A percentile compares a stretch with the other conserved stretches of the same genome.
phyloP scores from a whole-genome alignment of 257 asterid species.

The Ocimum tenuiflorum region DNA sequence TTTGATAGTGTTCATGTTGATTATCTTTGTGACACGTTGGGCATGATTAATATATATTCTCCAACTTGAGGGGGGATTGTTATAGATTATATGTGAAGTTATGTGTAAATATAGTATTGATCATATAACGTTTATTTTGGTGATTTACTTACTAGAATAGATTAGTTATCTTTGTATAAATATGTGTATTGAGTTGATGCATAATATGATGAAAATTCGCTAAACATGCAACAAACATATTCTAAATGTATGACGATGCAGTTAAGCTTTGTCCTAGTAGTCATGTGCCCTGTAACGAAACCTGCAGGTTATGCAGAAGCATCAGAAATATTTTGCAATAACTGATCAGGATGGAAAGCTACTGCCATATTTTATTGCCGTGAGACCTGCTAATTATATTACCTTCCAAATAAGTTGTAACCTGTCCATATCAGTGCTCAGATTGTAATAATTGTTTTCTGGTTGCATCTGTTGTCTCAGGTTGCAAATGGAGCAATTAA shows the following conservation, averaged over 20 bases:
- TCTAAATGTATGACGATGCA: not conserved
- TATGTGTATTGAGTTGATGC: too few species aligned
- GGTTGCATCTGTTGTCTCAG: constrained; percentile 33
- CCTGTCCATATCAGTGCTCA: not conserved
- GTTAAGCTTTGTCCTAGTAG: not conserved
- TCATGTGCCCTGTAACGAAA: constrained; percentile 19
- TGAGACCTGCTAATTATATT: constrained; percentile 36
- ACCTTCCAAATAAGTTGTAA: not conserved
- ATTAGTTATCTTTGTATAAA: too few species aligned
- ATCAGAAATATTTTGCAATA: constrained; percentile 87
- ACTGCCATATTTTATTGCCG: constrained; percentile 81
- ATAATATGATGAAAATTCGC: too few species aligned
- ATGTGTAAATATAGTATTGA: too few species aligned
- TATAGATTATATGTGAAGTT: too few species aligned
- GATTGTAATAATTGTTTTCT: constrained; percentile 4
- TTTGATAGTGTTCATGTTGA: too few species aligned
- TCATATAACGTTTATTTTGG: too few species aligned
- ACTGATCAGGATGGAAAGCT: constrained; percentile 61
- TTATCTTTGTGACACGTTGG: too few species aligned
- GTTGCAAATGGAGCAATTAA: constrained; percentile 93
- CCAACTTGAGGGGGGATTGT: too few species aligned
- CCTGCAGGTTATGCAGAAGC: constrained; percentile 95
- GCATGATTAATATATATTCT: too few species aligned
- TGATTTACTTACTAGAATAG: too few species aligned
- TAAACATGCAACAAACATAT: too few species aligned